A percentile compares a stretch with the other conserved stretches of the same genome.
Conservation (phyloP, 192 early-diverging fungal genomes). For the Coemansia sp. region DNA sequence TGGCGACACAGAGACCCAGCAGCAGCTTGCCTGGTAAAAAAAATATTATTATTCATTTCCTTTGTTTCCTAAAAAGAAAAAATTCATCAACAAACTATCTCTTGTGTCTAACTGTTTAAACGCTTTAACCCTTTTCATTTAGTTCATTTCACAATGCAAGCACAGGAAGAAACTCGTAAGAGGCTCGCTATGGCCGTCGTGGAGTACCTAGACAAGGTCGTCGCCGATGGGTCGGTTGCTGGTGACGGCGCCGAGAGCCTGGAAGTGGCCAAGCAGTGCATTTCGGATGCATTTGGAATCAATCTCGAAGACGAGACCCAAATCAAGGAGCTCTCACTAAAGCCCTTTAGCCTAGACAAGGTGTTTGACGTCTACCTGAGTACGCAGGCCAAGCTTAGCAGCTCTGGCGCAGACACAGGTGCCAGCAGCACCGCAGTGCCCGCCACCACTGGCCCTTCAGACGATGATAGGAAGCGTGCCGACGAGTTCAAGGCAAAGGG, state of each 20-base stretch:
- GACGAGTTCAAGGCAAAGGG: conserved; percentile 87
- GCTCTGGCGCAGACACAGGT: not conserved
- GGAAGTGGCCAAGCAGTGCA: conserved; percentile 91
- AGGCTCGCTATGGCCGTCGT: conserved; percentile 52
- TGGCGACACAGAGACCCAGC: conserved; percentile 44
- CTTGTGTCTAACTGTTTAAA: not conserved
- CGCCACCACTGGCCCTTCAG: conserved; percentile 30
- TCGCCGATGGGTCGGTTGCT: conserved; percentile 39
- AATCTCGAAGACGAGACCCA: conserved; percentile 73
- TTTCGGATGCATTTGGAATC: conserved; percentile 93
- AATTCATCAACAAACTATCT: not conserved
- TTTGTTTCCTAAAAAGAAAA: not conserved
- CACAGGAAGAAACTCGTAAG: conserved; percentile 24
- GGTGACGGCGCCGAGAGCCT: conserved; percentile 55
- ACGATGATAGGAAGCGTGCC: conserved; percentile 77
- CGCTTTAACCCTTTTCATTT: not conserved
- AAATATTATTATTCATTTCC: not conserved
- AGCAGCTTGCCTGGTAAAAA: conserved; percentile 56
- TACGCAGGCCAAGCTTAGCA: conserved; percentile 74
- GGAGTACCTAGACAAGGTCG: conserved; percentile 56
- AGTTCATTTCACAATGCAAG: not conserved
- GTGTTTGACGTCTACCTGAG: conserved; percentile 93
- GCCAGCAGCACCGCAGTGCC: conserved; percentile 3
- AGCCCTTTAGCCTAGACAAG: conserved; percentile 78
- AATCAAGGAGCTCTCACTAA: conserved; percentile 74